Base-by-base conservation (phyloP, 2,329 filamentous ascomycete genomes). In the Penicillium rolfsii region DNA sequence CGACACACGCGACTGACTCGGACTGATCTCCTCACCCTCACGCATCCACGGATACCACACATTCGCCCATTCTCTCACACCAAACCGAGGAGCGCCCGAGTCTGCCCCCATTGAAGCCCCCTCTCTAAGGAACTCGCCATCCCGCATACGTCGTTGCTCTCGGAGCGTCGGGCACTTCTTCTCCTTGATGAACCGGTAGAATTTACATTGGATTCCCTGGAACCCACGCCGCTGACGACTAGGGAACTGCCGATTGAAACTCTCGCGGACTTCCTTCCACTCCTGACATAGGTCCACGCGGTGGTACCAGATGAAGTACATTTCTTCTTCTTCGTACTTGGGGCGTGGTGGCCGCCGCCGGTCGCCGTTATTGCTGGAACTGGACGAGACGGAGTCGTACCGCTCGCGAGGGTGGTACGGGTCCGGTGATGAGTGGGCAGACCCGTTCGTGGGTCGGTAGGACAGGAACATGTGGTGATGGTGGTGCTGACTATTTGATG, bases 291-390 rank as follows among this genome's bases (percentile, higher is more conserved):
- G 72, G 64, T 82, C 80, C 28, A 79, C 78, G 7, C 79, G 78
- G 67, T 81, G 77, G 64, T 82, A 82, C 80, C 80, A 82, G 62
- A 82, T 81, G 61, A 82, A 82, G 67, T 78, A 79, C 72, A 77
- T 77, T 61, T 82, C 78, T 69, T 82, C 80, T 55, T 78, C 74
- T 48, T 76, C 75, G 68, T 82, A 82, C 68, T 79, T 80, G 28
- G 78, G 79, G 5, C 79, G 74, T n/a, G 78, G 77, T 5, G 76
- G 71, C 4, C 79, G 76, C 8, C 77, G 76, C 16, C 74, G 73
- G 55, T 78, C 77, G 9, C 71, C 67, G 56, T 71, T 71, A 2
- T 59, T 71, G 40, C 73, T 76, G 22, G 76, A 77, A 56, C 70
- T 74, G 66, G 76, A 79, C 12, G 77, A 78, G 52, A 78, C 77